Percentiles rank a stretch among this genome's conserved stretches.
phyloP scores from a whole-genome alignment of 208 protist species.

The Leptomonas seymouri region DNA sequence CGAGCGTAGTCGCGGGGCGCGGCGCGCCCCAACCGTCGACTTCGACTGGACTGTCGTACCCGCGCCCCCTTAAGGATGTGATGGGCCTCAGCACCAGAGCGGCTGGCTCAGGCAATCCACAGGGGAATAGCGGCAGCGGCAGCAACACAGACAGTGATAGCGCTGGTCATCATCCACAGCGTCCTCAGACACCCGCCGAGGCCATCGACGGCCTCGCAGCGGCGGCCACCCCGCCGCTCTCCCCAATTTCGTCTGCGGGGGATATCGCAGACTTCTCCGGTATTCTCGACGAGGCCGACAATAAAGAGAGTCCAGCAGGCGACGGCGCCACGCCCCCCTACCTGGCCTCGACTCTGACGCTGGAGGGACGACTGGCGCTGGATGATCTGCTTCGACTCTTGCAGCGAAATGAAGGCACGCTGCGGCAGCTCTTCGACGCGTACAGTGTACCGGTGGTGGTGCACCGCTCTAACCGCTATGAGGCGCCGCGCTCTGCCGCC shows the following conservation, averaged over 20 bases:
- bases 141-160: neutral
- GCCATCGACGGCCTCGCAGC: neutral
- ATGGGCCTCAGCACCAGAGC: neutral
- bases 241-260: slow-evolving; percentile 17
- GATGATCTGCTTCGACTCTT: slow-evolving; percentile 61
- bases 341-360: slow-evolving; percentile 2
- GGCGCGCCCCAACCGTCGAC: neutral
- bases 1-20: neutral
- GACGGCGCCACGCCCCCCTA: neutral
- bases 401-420: slow-evolving; percentile 54
- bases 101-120: neutral
- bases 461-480: slow-evolving; percentile 37
- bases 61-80: neutral
- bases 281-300: slow-evolving; percentile 4
- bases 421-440: slow-evolving; percentile 69
- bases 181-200: neutral
- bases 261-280: slow-evolving; percentile 15
- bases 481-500: slow-evolving; percentile 29
- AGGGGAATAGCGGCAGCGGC: neutral
- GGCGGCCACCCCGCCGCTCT: slow-evolving; percentile 20
- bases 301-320: no score
- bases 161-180: neutral
- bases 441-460: slow-evolving; percentile 49
- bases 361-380: slow-evolving; percentile 19
- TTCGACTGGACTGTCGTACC: neutral